These are phyloP conservation scores for Halophytophthora batemanensis DNA, from an alignment of 352 stramenopile species.

Conservation along the genomic window DNA sequence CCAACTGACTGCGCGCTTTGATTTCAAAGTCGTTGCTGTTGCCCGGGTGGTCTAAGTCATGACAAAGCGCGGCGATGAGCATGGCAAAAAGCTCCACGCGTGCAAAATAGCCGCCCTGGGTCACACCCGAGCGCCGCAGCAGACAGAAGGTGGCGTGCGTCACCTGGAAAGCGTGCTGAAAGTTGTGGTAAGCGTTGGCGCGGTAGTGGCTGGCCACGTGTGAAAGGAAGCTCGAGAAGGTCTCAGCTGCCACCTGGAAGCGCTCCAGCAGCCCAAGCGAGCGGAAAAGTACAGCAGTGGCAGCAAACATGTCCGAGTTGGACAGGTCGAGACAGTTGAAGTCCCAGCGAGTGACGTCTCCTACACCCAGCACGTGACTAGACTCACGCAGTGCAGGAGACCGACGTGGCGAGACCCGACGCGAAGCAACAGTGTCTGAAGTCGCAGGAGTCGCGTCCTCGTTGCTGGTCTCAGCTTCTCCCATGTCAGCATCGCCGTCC, in stretches of 20 bases:
- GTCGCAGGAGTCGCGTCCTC: neutral
- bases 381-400: slow-evolving; percentile 15
- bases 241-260: slow-evolving; percentile 50
- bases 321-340: slow-evolving; percentile 52
- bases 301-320: slow-evolving; percentile 48
- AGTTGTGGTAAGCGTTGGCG: slow-evolving; percentile 73
- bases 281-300: slow-evolving; percentile 46
- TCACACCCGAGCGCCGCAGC: slow-evolving; percentile 33
- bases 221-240: slow-evolving; percentile 53
- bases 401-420: slow-evolving; percentile 10
- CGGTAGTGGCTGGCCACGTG: slow-evolving; percentile 60
- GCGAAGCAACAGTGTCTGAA: slow-evolving; percentile 11
- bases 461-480: slow-evolving; percentile 3
- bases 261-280: slow-evolving; percentile 51
- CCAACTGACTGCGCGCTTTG: slow-evolving; percentile 63
- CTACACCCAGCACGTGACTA: slow-evolving; percentile 37
- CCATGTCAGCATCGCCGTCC: slow-evolving; percentile 2
- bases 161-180: slow-evolving; percentile 72
- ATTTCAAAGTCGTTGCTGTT: slow-evolving; percentile 86
- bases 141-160: slow-evolving; percentile 54
- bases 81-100: slow-evolving; percentile 53
- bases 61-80: slow-evolving; percentile 51
- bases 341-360: slow-evolving; percentile 50
- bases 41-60: slow-evolving; percentile 79
- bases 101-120: slow-evolving; percentile 35